Conservation (phyloP, 2,329 filamentous ascomycete genomes). For the Sporothrix humicola region DNA sequence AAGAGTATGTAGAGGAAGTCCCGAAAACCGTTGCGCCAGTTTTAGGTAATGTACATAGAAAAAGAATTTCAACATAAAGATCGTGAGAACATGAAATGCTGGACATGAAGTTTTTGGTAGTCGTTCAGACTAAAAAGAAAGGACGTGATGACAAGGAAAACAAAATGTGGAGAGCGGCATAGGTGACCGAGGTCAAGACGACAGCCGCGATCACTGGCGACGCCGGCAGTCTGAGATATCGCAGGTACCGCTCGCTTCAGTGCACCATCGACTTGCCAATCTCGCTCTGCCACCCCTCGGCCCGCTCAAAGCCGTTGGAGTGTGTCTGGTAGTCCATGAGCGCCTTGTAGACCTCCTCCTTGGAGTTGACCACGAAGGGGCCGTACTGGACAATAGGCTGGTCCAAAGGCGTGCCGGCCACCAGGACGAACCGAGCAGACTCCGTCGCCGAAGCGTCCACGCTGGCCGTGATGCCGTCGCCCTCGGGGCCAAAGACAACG, state of each 20-base stretch:
- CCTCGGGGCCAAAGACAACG: constrained; percentile 81
- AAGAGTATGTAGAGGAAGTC: background rate
- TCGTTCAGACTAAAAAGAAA: background rate
- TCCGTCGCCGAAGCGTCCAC: constrained; percentile 70
- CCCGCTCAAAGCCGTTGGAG: constrained; percentile 80
- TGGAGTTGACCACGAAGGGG: constrained; percentile 77
- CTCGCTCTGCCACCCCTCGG: constrained; percentile 79
- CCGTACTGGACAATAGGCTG: constrained; percentile 84
- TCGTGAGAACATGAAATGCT: background rate
- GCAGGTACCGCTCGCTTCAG: constrained; percentile 36
- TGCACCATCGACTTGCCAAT: constrained; percentile 78
- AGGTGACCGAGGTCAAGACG: background rate
- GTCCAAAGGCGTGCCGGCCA: constrained; percentile 79
- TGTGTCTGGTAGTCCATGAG: constrained; percentile 75
- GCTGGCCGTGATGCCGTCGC: constrained; percentile 74
- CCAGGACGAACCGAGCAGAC: constrained; percentile 66
- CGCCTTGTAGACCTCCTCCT: constrained; percentile 77
- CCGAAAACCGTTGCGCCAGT: constrained; percentile 10
- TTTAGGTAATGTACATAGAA: constrained; percentile 21
- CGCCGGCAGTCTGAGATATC: background rate
- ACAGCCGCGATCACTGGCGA: background rate
- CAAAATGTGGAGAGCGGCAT: background rate
- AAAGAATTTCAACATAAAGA: background rate
- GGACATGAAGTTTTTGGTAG: background rate
- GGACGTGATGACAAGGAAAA: constrained; percentile 22